Evolutionary conservation across 495 filamentous ascomycete genomes (phyloP).

Genomic region (Endocarpon pusillum): DNA sequence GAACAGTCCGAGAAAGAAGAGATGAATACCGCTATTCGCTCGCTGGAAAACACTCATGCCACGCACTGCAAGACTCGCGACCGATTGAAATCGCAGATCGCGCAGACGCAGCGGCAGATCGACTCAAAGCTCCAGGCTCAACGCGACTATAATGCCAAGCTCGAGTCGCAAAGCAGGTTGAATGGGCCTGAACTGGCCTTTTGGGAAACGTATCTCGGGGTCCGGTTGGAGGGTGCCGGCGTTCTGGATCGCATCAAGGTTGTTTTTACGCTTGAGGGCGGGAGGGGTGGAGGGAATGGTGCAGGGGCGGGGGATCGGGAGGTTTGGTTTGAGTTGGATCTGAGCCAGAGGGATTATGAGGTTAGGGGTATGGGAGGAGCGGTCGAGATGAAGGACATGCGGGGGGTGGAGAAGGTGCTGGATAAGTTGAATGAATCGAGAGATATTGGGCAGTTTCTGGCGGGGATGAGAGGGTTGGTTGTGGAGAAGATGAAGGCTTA

Average conservation of each 20-base stretch:
- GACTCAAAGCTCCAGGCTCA: slow-evolving; percentile 43
- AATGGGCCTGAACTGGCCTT: slow-evolving; percentile 89
- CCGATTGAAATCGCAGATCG: slow-evolving; percentile 58
- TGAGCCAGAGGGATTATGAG: slow-evolving; percentile 64
- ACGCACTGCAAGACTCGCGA: slow-evolving; percentile 55
- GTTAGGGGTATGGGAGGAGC: slow-evolving; percentile 65
- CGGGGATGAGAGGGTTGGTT: slow-evolving; percentile 86
- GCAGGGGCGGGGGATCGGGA: slow-evolving; percentile 81
- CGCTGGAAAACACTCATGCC: slow-evolving; percentile 61
- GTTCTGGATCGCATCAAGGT: slow-evolving; percentile 76
- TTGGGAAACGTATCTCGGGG: slow-evolving; percentile 78
- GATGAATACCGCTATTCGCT: slow-evolving; percentile 65
- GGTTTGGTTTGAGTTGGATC: slow-evolving; percentile 83
- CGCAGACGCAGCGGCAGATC: slow-evolving; percentile 53
- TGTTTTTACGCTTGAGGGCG: slow-evolving; percentile 33
- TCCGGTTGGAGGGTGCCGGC: slow-evolving; percentile 82
- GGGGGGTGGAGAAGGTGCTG: slow-evolving; percentile 47
- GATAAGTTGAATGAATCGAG: slow-evolving; percentile 60
- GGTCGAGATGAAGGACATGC: slow-evolving; percentile 53
- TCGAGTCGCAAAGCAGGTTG: slow-evolving; percentile 64
- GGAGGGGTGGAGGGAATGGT: slow-evolving; percentile 20
- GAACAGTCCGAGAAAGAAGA: slow-evolving; percentile 77
- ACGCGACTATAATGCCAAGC: slow-evolving; percentile 39
- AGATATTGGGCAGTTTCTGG: slow-evolving; percentile 64
- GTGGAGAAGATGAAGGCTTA: no score